These are phyloP conservation scores for Candida patagonica DNA, from an alignment of 805 yeast genomes.

Conservation along the genomic window DNA sequence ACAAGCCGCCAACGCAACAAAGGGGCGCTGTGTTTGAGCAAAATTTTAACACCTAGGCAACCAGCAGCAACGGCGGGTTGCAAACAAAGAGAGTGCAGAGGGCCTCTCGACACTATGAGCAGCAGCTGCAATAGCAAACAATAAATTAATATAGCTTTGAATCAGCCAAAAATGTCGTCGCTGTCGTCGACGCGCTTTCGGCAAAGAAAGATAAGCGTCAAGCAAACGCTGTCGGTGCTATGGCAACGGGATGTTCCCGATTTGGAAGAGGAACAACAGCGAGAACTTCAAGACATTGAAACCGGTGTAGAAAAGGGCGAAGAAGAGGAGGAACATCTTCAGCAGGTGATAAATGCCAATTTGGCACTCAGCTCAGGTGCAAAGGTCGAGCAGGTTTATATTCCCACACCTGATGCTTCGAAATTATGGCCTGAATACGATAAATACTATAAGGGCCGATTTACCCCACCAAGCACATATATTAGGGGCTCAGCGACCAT, in stretches of 20 bases:
- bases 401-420: constrained; percentile 96
- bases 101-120: too few relatives aligned
- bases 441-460: constrained; percentile 59
- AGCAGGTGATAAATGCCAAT: constrained; percentile 78
- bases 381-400: constrained; percentile 52
- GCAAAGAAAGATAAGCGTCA: constrained; percentile 89
- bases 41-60: too few relatives aligned
- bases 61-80: too few relatives aligned
- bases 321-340: constrained; percentile 93
- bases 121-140: too few relatives aligned
- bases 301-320: constrained; percentile 98
- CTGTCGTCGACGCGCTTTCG: constrained; percentile 56
- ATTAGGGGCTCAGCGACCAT: constrained; percentile 88
- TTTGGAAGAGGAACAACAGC: constrained; percentile 65
- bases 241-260: constrained; percentile 75
- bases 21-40: too few relatives aligned
- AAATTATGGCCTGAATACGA: constrained; percentile 66
- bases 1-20: too few relatives aligned
- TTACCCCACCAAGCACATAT: constrained; percentile 65
- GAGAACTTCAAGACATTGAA: constrained; percentile 83
- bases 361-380: constrained; percentile 47
- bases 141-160: too few relatives aligned
- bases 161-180: too few relatives aligned
- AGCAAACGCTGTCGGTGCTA: constrained; percentile 71
- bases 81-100: too few relatives aligned